A percentile compares a stretch with the other conserved stretches of the same genome.
phyloP scores from a whole-genome alignment of 164 flowering plant species.

The Platanus orientalis region DNA sequence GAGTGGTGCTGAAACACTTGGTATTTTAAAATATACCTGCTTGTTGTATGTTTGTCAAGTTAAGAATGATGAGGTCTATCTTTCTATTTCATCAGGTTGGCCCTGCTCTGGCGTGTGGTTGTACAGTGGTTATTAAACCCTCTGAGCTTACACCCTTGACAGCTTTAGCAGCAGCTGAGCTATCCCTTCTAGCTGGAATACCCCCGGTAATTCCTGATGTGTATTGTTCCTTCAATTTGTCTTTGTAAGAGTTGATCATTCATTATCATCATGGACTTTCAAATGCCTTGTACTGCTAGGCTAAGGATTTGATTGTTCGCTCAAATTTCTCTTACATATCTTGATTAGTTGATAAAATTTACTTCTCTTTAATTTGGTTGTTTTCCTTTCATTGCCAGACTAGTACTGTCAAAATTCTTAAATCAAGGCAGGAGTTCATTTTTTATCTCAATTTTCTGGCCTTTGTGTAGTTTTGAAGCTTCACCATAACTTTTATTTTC shows the following conservation, averaged over 20 bases:
- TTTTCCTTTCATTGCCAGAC: too few relatives aligned
- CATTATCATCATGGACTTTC: conserved; percentile 1
- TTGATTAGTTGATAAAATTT: too few relatives aligned
- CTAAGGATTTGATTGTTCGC: background rate
- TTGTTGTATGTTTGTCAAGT: too few relatives aligned
- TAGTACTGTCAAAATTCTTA: too few relatives aligned
- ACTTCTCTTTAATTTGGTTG: too few relatives aligned
- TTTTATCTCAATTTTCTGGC: too few relatives aligned
- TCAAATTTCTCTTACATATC: background rate
- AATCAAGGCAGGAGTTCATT: too few relatives aligned
- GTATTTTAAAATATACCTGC: background rate
- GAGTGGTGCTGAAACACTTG: background rate
- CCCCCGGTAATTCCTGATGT: conserved; percentile 63
- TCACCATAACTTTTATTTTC: too few relatives aligned
- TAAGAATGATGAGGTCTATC: conserved; percentile 3
- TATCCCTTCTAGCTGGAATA: conserved; percentile 92
- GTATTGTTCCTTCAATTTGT: background rate
- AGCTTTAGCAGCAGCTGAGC: conserved; percentile 96
- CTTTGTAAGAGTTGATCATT: background rate
- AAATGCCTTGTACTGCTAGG: conserved; percentile 1
- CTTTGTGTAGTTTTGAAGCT: too few relatives aligned
- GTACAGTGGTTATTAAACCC: conserved; percentile 94
- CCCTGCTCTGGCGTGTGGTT: conserved; percentile 98
- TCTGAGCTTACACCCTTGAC: conserved; percentile 96
- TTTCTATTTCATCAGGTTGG: conserved; percentile 60